Base-by-base conservation (phyloP, 179 eudicot genomes). In the Silene vulgaris region DNA sequence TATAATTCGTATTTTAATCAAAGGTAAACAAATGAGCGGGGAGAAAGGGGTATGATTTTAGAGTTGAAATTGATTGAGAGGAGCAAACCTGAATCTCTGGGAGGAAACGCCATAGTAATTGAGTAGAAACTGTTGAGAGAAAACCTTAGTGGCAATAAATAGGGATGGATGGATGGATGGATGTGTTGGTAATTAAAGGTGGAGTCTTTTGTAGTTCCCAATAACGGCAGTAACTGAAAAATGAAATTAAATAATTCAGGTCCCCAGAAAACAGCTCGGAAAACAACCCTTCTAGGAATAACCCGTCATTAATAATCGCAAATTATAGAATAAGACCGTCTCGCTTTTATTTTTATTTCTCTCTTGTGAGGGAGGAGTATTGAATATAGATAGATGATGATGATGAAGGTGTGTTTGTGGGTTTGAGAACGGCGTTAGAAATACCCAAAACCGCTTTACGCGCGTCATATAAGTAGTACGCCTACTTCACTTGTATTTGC, bases 41-140 rank as follows among this genome's bases (percentile, higher is more conserved):
- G 26, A 23, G 26, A 23, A 23, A 23, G 26, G 26, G 26, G 26
- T 23, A 23, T 23, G 26, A 23, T 23, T 23, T 23, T 23, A 23
- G 40, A 32, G 35, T 32, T 32, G 35, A 32, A 32, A 32, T 32
- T 32, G 35, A 32, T 32, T 32, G 35, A 21, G 1, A 23, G 28
- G 8, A 20, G 28, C 71, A 28, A 30, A 82, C 85, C 82, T 70
- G 77, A 73, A 66, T 80, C 75, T 78, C 57, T 69, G 76, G 11
- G 43, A 45, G 80, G 80, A 80, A 77, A 83, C 62, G 80, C 77
- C 76, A 83, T 77, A 70, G n/a, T 64, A 73, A 56, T 75, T 11
- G 54, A 35, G 40, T 35, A 35, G 40, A 35, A 35, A 35, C 40
- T 19, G 2, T 14, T 12, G 14, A 14, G 21, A 62, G 5, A 48